phyloP scores from a whole-genome alignment of 2,329 filamentous ascomycete species.

The Aspergillus viridinutans region DNA sequence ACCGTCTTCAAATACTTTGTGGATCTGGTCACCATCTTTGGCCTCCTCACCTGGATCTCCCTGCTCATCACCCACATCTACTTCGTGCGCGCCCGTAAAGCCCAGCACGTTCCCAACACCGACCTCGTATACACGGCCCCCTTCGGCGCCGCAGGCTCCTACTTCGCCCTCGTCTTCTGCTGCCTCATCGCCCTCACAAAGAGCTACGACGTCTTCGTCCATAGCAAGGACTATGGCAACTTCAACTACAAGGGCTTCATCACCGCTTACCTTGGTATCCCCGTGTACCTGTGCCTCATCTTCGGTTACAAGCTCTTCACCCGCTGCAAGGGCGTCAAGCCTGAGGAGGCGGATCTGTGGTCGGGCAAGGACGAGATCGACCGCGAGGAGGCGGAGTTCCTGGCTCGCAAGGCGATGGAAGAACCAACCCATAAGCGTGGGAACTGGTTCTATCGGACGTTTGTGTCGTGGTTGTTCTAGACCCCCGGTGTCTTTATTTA shows the following conservation, averaged over 20 bases:
- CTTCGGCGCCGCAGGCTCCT: constrained; percentile 66
- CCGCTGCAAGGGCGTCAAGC: constrained; percentile 52
- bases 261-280: constrained; percentile 72
- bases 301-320: constrained; percentile 62
- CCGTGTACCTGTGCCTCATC: constrained; percentile 66
- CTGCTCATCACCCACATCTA: constrained; percentile 64
- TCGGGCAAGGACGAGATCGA: constrained; percentile 70
- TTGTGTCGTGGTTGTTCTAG: constrained; percentile 59
- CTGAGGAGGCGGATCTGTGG: constrained; percentile 64
- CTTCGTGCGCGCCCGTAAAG: constrained; percentile 60
- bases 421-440: constrained; percentile 33
- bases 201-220: constrained; percentile 71
- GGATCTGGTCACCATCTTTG: constrained; percentile 64
- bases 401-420: constrained; percentile 51
- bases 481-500: background rate
- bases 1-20: constrained; percentile 62
- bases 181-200: constrained; percentile 73
- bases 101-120: constrained; percentile 55
- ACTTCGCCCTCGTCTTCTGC: constrained; percentile 65
- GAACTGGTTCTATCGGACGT: constrained; percentile 55
- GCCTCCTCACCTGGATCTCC: constrained; percentile 63
- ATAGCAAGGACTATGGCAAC: constrained; percentile 43
- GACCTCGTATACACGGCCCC: constrained; percentile 64
- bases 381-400: constrained; percentile 65
- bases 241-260: constrained; percentile 75